Evolutionary conservation across 2,329 filamentous ascomycete genomes (phyloP).

Genomic region (Neocatenulostroma microsporum): DNA sequence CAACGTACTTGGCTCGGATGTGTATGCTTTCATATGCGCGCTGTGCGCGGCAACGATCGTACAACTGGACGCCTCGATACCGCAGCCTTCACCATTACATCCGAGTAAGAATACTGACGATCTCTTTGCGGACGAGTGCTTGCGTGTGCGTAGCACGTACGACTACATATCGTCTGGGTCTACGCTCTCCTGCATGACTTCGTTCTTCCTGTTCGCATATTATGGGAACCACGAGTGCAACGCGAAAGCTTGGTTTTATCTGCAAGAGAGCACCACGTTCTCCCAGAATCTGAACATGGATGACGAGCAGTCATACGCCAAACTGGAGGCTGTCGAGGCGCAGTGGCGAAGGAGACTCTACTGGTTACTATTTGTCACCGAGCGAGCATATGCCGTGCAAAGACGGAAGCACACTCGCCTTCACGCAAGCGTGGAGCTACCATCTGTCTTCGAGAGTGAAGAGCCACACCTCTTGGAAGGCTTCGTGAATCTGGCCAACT

Average conservation of each 20-base stretch:
- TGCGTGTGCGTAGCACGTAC: constrained; percentile 24
- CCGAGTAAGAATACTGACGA: constrained; percentile 20
- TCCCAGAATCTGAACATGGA: constrained; percentile 28
- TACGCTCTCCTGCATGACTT: constrained; percentile 27
- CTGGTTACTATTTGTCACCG: constrained; percentile 31
- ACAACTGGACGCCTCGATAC: constrained; percentile 28
- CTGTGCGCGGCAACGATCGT: constrained; percentile 28
- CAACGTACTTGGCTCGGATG: constrained; percentile 19
- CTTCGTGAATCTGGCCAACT: constrained; percentile 29
- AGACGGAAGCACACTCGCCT: constrained; percentile 27
- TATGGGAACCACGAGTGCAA: constrained; percentile 30
- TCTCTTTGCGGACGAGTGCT: constrained; percentile 29
- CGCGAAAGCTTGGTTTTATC: constrained; percentile 28
- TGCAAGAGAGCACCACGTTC: constrained; percentile 30
- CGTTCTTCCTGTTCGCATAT: constrained; percentile 31
- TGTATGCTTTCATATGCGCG: constrained; percentile 28
- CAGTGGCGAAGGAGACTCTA: constrained; percentile 30
- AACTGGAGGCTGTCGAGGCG: constrained; percentile 24
- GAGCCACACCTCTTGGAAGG: constrained; percentile 29
- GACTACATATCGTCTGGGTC: constrained; percentile 26
- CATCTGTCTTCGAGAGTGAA: constrained; percentile 27
- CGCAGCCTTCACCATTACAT: constrained; percentile 21
- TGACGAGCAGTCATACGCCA: constrained; percentile 26
- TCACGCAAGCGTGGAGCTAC: constrained; percentile 24
- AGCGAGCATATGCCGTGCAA: constrained; percentile 32